Conservation (phyloP, 768 basidiomycete species). For the Phanerodontia chrysosporium region DNA sequence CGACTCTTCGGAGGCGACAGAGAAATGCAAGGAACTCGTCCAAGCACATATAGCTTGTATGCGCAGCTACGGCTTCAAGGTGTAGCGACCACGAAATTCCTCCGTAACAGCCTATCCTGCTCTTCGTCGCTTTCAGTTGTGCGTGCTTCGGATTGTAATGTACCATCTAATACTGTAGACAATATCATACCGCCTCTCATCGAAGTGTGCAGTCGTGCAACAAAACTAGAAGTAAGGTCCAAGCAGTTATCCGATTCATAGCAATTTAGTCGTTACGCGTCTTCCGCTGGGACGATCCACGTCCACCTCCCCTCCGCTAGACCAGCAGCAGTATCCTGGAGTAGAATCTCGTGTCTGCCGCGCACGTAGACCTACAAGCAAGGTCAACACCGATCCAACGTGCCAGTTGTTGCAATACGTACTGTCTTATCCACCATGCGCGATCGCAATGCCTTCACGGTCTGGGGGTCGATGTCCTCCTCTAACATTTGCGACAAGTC, state of each 20-base stretch:
- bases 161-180: conserved; percentile 5
- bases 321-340: conserved; percentile 89
- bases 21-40: conserved; percentile 79
- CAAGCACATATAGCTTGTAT: conserved; percentile 87
- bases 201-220: neutral
- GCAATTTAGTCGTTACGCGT: too few relatives aligned
- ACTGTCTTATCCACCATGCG: conserved; percentile 93
- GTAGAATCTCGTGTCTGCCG: conserved; percentile 87
- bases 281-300: conserved; percentile 42
- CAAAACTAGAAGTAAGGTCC: conserved; percentile 33
- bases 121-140: neutral
- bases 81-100: conserved; percentile 37
- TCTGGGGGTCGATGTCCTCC: conserved; percentile 78
- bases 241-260: neutral
- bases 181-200: neutral
- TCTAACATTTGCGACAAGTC: conserved; percentile 90
- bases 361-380: conserved; percentile 68
- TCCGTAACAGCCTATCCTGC: neutral
- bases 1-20: conserved; percentile 58
- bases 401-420: neutral
- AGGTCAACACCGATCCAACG: neutral
- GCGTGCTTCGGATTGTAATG: conserved; percentile 2
- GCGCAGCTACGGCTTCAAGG: conserved; percentile 84
- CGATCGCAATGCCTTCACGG: conserved; percentile 75
- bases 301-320: conserved; percentile 81